These are phyloP conservation scores for Nicotiana otophora DNA, from an alignment of 257 asterid genomes.

Conservation along the genomic window DNA sequence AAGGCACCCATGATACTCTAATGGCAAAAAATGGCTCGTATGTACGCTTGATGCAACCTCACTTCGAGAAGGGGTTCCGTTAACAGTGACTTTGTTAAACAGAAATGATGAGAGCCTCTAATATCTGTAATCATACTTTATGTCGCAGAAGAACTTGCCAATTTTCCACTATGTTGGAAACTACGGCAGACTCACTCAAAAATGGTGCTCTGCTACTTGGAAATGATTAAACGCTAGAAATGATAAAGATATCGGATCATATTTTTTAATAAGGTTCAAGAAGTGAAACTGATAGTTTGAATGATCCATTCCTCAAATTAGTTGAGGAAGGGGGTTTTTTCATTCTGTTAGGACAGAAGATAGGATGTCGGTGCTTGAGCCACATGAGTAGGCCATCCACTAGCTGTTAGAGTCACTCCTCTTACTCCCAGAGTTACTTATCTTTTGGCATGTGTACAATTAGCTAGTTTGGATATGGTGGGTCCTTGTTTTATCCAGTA, in stretches of 20 bases:
- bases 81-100: constrained; percentile 60
- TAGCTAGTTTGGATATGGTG: too few species aligned
- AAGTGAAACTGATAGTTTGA: not conserved
- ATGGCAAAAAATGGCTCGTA: constrained; percentile 71
- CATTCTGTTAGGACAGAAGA: too few species aligned
- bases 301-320: not conserved
- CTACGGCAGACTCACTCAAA: not conserved
- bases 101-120: not conserved
- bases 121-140: too few species aligned
- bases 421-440: too few species aligned
- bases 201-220: not conserved
- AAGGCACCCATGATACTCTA: constrained; percentile 59
- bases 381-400: too few species aligned
- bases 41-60: constrained; percentile 91
- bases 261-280: not conserved
- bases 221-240: not conserved
- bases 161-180: too few species aligned
- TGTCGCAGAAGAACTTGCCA: too few species aligned
- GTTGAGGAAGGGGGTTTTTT: not conserved
- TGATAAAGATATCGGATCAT: not conserved
- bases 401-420: too few species aligned
- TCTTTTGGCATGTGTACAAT: too few species aligned
- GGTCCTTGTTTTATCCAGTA: too few species aligned
- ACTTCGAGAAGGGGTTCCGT: constrained; percentile 78
- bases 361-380: not conserved